Conservation (phyloP, 2,329 filamentous ascomycete genomes). For the Neofusicoccum cordaticola region DNA sequence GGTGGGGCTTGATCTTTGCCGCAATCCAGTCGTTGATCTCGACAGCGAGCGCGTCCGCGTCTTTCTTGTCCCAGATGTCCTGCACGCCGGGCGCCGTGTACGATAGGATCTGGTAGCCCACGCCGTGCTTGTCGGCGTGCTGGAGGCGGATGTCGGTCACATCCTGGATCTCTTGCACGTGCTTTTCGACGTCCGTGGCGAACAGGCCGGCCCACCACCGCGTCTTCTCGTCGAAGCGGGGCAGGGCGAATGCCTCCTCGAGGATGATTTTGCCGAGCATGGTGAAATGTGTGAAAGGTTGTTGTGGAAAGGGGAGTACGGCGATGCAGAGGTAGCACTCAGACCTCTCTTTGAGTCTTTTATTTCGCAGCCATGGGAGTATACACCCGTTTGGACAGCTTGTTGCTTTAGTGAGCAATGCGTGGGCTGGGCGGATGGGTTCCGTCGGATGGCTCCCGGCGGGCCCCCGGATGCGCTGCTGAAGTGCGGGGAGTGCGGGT, state of each 20-base stretch:
- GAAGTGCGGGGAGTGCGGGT: conserved; percentile 3
- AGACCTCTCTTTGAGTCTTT: not conserved
- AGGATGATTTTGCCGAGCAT: conserved; percentile 62
- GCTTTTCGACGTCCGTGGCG: conserved; percentile 57
- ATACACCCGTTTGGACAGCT: too few species aligned
- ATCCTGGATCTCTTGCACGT: conserved; percentile 55
- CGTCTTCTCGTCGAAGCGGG: conserved; percentile 57
- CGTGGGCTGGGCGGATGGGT: not conserved
- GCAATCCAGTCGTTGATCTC: conserved; percentile 50
- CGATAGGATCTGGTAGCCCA: conserved; percentile 48
- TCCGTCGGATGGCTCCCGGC: conserved; percentile 9
- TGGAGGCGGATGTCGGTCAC: conserved; percentile 41
- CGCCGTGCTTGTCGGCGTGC: conserved; percentile 45
- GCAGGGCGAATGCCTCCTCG: conserved; percentile 62
- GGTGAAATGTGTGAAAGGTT: not conserved
- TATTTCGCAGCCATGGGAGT: not conserved
- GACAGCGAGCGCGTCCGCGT: conserved; percentile 44
- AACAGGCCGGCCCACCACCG: conserved; percentile 62
- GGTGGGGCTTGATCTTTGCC: conserved; percentile 40
- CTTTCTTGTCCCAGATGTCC: conserved; percentile 44
- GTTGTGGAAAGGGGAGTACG: not conserved
- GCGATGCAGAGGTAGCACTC: too few species aligned
- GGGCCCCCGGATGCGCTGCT: not conserved
- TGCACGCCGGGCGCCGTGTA: conserved; percentile 51
- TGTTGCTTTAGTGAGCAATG: not conserved